A percentile compares a stretch with the other conserved stretches of the same genome.
These are phyloP conservation scores for Lentinus brumalis DNA, from an alignment of 768 basidiomycete species.

Conservation along the genomic window DNA sequence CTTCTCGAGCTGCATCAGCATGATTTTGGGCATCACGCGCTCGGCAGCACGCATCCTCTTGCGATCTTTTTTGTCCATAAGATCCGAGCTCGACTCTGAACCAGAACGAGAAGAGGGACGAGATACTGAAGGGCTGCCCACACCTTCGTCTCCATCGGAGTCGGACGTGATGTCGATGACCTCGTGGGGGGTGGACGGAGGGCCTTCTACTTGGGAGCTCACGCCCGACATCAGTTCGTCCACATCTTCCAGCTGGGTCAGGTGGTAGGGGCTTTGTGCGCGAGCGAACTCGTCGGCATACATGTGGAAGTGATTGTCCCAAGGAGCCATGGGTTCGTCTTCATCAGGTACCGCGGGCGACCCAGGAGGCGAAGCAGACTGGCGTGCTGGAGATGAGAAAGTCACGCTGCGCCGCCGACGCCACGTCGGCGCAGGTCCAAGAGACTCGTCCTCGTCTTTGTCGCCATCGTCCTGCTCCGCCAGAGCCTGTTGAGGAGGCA, in stretches of 20 bases:
- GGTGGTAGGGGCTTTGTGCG: conserved; percentile 7
- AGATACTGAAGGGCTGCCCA: background rate
- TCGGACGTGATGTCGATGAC: conserved; percentile 3
- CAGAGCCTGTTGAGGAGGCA: background rate
- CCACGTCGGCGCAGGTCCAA: background rate
- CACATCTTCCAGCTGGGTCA: background rate
- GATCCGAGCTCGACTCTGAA: background rate
- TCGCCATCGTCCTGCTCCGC: background rate
- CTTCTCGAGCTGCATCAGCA: conserved; percentile 42
- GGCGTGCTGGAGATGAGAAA: background rate
- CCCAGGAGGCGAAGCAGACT: background rate
- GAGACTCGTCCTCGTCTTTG: background rate
- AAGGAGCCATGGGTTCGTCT: background rate
- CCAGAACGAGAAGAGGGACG: conserved; percentile 1
- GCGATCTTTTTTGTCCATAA: conserved; percentile 29
- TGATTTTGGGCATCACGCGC: conserved; percentile 57
- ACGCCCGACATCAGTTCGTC: conserved; percentile 1
- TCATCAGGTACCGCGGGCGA: background rate
- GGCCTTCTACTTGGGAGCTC: background rate
- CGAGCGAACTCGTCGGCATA: conserved; percentile 18
- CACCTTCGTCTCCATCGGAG: background rate
- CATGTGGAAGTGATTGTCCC: background rate
- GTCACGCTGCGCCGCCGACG: conserved; percentile 8
- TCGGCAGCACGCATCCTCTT: conserved; percentile 41
- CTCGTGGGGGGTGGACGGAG: conserved; percentile 1